These are phyloP conservation scores for Casaregolazyma suthepensis DNA, from an alignment of 1,139 yeast genomes.

Conservation along the genomic window DNA sequence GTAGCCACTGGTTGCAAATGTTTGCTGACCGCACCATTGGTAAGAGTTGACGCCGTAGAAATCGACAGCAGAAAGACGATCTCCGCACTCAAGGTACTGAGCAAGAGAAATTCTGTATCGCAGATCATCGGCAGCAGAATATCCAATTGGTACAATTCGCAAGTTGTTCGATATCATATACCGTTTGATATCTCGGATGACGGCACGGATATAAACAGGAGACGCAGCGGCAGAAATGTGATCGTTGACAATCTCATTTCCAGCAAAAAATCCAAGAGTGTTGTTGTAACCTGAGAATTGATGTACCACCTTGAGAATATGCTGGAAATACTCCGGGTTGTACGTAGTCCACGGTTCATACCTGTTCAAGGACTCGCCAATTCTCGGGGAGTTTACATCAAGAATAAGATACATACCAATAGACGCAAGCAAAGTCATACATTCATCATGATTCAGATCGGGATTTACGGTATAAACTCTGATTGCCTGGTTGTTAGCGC, in stretches of 20 bases:
- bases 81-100: conserved; percentile 71
- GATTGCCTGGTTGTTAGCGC: conserved; percentile 56
- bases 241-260: conserved; percentile 88
- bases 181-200: conserved; percentile 71
- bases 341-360: conserved; percentile 88
- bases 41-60: conserved; percentile 94
- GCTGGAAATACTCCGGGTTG: conserved; percentile 59
- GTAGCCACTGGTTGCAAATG: conserved; percentile 68
- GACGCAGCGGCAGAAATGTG: conserved; percentile 41
- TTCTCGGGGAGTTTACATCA: conserved; percentile 85
- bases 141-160: conserved; percentile 82
- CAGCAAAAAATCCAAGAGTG: conserved; percentile 89
- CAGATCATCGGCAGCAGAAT: conserved; percentile 92
- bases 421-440: conserved; percentile 85
- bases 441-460: conserved; percentile 73
- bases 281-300: conserved; percentile 82
- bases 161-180: conserved; percentile 56
- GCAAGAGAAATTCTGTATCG: conserved; percentile 70
- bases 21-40: conserved; percentile 82
- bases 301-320: conserved; percentile 72
- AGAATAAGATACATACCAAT: conserved; percentile 89
- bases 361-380: conserved; percentile 72
- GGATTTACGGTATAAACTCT: conserved; percentile 86
- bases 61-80: conserved; percentile 62
- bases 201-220: conserved; percentile 69